A percentile compares a stretch with the other conserved stretches of the same genome.
Conservation (phyloP, 2,329 filamentous ascomycete species). For the Trichoderma aggressivum region DNA sequence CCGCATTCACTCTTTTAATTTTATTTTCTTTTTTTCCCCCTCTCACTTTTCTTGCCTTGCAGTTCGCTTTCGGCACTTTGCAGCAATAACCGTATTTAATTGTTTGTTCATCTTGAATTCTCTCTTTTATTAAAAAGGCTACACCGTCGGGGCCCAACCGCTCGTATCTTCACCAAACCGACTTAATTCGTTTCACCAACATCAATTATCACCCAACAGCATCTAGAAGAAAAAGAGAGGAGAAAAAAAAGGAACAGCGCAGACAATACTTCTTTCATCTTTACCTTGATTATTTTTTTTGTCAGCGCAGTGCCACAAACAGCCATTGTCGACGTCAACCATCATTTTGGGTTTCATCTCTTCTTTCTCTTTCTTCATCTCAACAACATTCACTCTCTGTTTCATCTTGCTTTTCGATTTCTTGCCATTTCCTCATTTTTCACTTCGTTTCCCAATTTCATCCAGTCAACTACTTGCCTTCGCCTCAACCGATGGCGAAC, state of each 20-base stretch:
- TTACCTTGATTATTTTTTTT: not conserved
- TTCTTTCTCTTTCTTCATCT: not conserved
- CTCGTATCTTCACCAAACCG: conserved; percentile 1
- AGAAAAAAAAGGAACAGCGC: not conserved
- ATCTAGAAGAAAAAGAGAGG: not conserved
- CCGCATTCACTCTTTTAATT: not conserved
- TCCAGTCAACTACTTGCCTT: not conserved
- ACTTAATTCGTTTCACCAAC: not conserved
- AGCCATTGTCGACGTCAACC: not conserved
- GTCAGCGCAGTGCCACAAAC: not conserved
- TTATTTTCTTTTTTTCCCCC: not conserved
- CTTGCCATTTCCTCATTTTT: not conserved
- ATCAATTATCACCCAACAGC: not conserved
- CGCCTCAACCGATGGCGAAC: conserved; percentile 10
- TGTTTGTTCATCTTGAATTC: not conserved
- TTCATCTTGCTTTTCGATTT: not conserved
- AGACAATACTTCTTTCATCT: not conserved
- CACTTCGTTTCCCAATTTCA: not conserved
- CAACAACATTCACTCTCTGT: not conserved
- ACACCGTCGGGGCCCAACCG: not conserved
- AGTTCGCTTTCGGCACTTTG: conserved; percentile 13
- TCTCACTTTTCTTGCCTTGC: not conserved
- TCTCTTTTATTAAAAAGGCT: not conserved
- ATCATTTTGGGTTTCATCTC: not conserved
- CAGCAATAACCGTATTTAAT: not conserved